A percentile compares a stretch with the other conserved stretches of the same genome.
phyloP scores from a whole-genome alignment of 75 land plant species.

The Chamaecyparis obtusa region DNA sequence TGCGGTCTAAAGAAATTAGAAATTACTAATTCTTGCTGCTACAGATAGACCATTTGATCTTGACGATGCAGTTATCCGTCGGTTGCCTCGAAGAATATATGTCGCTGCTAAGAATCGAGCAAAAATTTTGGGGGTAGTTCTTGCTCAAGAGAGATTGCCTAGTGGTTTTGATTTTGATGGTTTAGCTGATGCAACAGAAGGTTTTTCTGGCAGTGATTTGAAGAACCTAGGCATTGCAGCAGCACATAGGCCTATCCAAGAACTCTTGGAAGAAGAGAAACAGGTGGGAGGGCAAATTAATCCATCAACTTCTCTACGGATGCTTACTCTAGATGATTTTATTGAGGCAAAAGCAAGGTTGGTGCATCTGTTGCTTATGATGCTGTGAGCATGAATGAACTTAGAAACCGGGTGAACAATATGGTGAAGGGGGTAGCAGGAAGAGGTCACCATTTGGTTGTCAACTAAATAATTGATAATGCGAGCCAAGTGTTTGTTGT shows the following conservation, averaged over 20 bases:
- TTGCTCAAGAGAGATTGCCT: slow-evolving; percentile 71
- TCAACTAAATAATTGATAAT: slow-evolving; percentile 27
- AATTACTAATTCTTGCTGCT: slow-evolving; percentile 88
- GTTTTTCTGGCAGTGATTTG: slow-evolving; percentile 94
- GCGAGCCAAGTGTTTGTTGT: no score
- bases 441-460: slow-evolving; percentile 75
- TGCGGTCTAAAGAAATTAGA: slow-evolving; percentile 86
- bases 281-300: no score
- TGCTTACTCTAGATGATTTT: no score
- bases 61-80: slow-evolving; percentile 96
- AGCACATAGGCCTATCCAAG: slow-evolving; percentile 95
- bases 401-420: slow-evolving; percentile 94
- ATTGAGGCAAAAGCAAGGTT: no score
- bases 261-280: slow-evolving; percentile 77
- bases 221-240: slow-evolving; percentile 99
- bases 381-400: slow-evolving; percentile 93
- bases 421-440: slow-evolving; percentile 95
- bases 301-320: no score
- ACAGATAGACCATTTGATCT: slow-evolving; percentile 98
- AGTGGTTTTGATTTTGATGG: slow-evolving; percentile 56
- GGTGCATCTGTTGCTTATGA: slow-evolving; percentile 89
- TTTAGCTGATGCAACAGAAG: slow-evolving; percentile 86
- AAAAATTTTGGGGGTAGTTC: slow-evolving; percentile 78
- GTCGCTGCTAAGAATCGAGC: slow-evolving; percentile 78
- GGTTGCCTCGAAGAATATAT: slow-evolving; percentile 96